Conservation (phyloP, 2,329 filamentous ascomycete species). For the Aspergillus spinulosporus region DNA sequence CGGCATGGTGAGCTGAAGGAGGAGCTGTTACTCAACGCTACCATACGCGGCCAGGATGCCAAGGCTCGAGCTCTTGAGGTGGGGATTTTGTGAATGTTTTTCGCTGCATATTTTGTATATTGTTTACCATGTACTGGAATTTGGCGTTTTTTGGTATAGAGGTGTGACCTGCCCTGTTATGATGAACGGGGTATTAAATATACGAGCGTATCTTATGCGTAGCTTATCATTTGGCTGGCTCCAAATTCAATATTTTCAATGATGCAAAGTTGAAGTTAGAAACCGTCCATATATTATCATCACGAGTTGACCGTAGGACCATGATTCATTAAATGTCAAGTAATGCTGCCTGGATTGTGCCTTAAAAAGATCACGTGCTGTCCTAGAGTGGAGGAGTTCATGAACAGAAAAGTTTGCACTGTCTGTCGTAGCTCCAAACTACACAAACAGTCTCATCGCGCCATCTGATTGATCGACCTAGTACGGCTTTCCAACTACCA, state of each 20-base stretch:
- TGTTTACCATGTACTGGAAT: background rate
- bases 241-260: conserved; percentile 10
- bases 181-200: background rate
- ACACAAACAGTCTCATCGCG: conserved; percentile 38
- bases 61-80: conserved; percentile 53
- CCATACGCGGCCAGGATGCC: conserved; percentile 54
- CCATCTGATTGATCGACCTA: conserved; percentile 28
- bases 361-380: background rate
- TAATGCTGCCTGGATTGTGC: background rate
- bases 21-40: conserved; percentile 45
- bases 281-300: too few relatives aligned
- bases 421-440: conserved; percentile 44
- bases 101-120: conserved; percentile 29
- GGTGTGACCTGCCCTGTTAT: background rate
- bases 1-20: conserved; percentile 46
- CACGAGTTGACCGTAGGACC: too few relatives aligned
- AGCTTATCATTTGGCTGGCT: conserved; percentile 18
- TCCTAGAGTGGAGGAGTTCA: background rate
- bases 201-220: background rate
- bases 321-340: too few relatives aligned
- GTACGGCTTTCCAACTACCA: conserved; percentile 19
- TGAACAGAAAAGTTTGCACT: conserved; percentile 40
- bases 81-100: conserved; percentile 58
- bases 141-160: conserved; percentile 1
- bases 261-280: background rate